phyloP scores from a whole-genome alignment of 2,329 filamentous ascomycete genomes.

The Colletotrichum tabaci region DNA sequence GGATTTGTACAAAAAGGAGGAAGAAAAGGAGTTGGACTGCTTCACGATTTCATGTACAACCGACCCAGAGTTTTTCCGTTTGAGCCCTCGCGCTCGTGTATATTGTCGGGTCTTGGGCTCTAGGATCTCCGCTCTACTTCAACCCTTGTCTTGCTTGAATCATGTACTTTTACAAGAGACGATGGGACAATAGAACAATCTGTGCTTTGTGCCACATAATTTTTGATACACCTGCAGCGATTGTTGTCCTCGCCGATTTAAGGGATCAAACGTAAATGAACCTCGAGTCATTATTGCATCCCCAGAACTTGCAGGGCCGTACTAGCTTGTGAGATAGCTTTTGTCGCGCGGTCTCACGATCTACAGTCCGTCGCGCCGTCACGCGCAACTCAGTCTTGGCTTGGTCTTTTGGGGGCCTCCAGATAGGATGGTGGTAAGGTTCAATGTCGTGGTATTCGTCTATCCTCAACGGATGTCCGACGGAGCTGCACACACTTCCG shows the following conservation, averaged over 20 bases:
- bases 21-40: constrained; percentile 42
- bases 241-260: neutral
- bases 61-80: constrained; percentile 40
- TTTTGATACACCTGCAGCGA: too few relatives aligned
- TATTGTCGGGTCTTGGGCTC: constrained; percentile 52
- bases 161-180: constrained; percentile 52
- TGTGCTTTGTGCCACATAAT: constrained; percentile 32
- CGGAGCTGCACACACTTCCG: constrained; percentile 57
- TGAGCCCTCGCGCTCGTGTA: constrained; percentile 52
- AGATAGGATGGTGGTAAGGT: constrained; percentile 44
- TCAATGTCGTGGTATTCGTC: constrained; percentile 61
- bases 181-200: constrained; percentile 43
- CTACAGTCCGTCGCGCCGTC: constrained; percentile 18
- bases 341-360: constrained; percentile 15
- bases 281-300: constrained; percentile 36
- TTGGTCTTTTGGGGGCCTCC: constrained; percentile 5
- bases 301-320: constrained; percentile 27
- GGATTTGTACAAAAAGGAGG: constrained; percentile 42
- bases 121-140: constrained; percentile 61
- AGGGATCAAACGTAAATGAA: neutral
- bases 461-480: constrained; percentile 60
- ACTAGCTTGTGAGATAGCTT: constrained; percentile 13
- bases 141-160: constrained; percentile 56
- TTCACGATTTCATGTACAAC: constrained; percentile 47
- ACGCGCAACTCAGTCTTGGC: constrained; percentile 24